phyloP scores from a whole-genome alignment of 192 early-diverging fungal species.

The Radiomyces spectabilis region DNA sequence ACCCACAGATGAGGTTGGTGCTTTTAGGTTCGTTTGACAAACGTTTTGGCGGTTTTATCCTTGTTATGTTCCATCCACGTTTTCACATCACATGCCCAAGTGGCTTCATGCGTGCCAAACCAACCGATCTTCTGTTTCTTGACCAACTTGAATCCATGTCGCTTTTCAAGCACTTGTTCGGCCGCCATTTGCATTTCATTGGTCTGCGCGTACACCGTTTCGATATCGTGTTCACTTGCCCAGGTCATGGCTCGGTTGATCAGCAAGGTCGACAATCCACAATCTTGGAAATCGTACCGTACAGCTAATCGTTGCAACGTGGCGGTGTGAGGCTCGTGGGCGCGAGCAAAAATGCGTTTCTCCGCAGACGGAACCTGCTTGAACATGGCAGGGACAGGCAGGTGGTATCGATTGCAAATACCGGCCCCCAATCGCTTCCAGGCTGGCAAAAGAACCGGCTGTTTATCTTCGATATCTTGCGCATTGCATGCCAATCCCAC shows the following conservation, averaged over 20 bases:
- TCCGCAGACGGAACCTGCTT: neutral
- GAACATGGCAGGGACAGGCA: neutral
- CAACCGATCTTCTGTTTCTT: conserved; percentile 11
- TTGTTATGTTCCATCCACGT: conserved; percentile 12
- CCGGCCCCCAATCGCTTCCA: conserved; percentile 6
- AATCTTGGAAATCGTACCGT: conserved; percentile 11
- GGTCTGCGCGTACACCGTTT: conserved; percentile 10
- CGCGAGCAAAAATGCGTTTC: neutral
- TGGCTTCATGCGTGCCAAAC: conserved; percentile 12
- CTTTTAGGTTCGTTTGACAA: too few relatives aligned
- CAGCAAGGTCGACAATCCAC: conserved; percentile 20
- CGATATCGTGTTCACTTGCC: conserved; percentile 10
- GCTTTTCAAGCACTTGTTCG: conserved; percentile 12
- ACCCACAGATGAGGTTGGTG: too few relatives aligned
- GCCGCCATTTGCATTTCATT: conserved; percentile 16
- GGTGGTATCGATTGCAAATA: neutral
- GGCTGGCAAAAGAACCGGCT: neutral
- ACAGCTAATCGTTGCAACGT: conserved; percentile 13
- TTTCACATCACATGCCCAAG: conserved; percentile 15
- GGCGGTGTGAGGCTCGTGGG: conserved; percentile 2
- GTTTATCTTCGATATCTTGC: neutral
- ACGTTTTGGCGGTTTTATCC: too few relatives aligned
- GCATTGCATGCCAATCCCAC: conserved; percentile 19
- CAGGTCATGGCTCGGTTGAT: conserved; percentile 18
- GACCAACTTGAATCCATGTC: conserved; percentile 16